Percentiles rank a stretch among this genome's conserved stretches.
These are phyloP conservation scores for Mycena albidolilacea DNA, from an alignment of 768 basidiomycete species.

Conservation along the genomic window DNA sequence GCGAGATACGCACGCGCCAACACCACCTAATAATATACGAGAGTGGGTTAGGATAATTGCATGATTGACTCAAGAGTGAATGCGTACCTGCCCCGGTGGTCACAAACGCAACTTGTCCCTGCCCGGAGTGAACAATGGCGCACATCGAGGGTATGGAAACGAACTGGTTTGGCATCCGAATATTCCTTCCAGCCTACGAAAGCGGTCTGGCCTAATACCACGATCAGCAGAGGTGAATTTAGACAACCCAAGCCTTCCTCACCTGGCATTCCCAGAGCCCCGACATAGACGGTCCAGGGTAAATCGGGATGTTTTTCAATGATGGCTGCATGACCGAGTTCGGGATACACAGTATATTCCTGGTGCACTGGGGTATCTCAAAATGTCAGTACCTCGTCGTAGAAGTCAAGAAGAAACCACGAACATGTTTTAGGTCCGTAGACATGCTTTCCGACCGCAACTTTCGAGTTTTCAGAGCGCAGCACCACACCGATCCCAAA, in stretches of 20 bases:
- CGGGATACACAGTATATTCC: conserved; percentile 6
- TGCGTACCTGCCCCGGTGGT: conserved; percentile 14
- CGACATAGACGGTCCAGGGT: conserved; percentile 52
- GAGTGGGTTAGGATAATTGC: not conserved
- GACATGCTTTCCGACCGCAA: conserved; percentile 58
- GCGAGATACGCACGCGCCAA: conserved; percentile 66
- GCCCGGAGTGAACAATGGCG: not conserved
- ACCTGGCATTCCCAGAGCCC: conserved; percentile 70
- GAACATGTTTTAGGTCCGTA: conserved; percentile 46
- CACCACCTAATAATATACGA: conserved; percentile 57
- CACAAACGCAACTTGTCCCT: conserved; percentile 23
- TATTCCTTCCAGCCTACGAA: conserved; percentile 46
- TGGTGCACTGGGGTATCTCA: conserved; percentile 5
- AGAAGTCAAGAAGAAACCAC: not conserved
- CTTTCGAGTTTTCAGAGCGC: conserved; percentile 53
- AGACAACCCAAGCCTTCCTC: not conserved
- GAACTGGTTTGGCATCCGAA: conserved; percentile 35
- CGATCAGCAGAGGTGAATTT: not conserved
- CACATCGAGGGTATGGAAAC: not conserved
- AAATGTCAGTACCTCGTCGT: not conserved
- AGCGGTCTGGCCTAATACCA: conserved; percentile 42
- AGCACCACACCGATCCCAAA: conserved; percentile 61
- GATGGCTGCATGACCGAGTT: not conserved
- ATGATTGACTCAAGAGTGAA: not conserved
- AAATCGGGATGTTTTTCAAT: conserved; percentile 3